Percentiles rank a stretch among this genome's conserved stretches.
These are phyloP conservation scores for Eimeria necatrix DNA, from an alignment of 169 alveolate genomes.

Conservation along the genomic window DNA sequence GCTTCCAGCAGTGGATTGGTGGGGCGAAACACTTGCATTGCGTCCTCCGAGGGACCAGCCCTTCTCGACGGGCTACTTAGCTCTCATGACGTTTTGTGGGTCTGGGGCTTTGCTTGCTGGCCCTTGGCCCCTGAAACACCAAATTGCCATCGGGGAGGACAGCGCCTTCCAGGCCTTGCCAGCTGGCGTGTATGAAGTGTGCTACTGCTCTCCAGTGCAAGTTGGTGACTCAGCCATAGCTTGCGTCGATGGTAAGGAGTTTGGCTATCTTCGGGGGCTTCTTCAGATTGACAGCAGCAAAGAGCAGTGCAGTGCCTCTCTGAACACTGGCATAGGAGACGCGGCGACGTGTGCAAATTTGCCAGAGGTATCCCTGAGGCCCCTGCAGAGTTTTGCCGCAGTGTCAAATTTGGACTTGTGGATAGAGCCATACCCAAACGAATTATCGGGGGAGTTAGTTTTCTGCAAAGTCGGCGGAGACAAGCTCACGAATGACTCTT, in stretches of 20 bases:
- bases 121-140: constrained; percentile 32
- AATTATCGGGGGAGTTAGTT: background rate
- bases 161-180: background rate
- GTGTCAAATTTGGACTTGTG: background rate
- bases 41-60: background rate
- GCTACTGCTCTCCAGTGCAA: constrained; percentile 67
- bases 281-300: background rate
- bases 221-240: constrained; percentile 34
- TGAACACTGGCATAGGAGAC: background rate
- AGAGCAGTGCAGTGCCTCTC: background rate
- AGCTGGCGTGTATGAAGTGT: constrained; percentile 54
- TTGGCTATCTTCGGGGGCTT: constrained; percentile 29
- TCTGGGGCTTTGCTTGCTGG: constrained; percentile 53
- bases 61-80: constrained; percentile 24
- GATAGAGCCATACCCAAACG: constrained; percentile 22
- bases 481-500: constrained; percentile 2
- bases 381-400: background rate
- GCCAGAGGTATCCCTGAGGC: background rate
- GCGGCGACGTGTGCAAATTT: background rate
- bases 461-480: constrained; percentile 37
- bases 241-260: constrained; percentile 48
- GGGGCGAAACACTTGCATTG: constrained; percentile 22
- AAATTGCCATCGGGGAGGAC: background rate
- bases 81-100: constrained; percentile 56
- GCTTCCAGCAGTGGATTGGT: constrained; percentile 41